Base-by-base conservation (phyloP, 352 stramenopile species). In the Phytophthora tentaculata region DNA sequence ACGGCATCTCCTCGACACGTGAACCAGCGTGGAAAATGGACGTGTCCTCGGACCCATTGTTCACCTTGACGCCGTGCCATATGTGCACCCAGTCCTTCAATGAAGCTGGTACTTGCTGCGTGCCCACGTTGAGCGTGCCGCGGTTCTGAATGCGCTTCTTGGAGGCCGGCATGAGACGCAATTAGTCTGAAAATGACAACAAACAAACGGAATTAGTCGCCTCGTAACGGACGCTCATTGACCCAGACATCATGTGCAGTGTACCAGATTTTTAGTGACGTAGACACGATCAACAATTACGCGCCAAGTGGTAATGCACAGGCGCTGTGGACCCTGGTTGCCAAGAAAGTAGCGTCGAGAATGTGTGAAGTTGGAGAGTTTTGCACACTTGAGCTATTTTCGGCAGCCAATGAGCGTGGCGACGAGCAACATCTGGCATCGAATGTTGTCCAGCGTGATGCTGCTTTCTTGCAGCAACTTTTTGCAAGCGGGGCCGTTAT, bases 91-190 rank as follows among this genome's bases (percentile, higher is more conserved):
- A 95, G 56, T 94, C 83, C 39, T 78, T 71, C 19, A 94, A 65
- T 29, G 80, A 77, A 13, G 82, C 74, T 0, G 83, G 86, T 47
- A 92, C 82, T 51, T 77, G 76, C 51, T 92, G 86, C 39, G 74
- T 76, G 37, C 67, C 73, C 48, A 82, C 69, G 39, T 79, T 71
- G 50, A 78, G 55, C n/a, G 74, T 59, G 17, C 69, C 73, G 35
- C 83, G 79, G 35, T 83, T 77, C 74, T 91, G 79, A 65, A 92
- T 89, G 49, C 85, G 83, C 70, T 92, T 94, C 69, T 94, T 94
- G 63, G 81, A 91, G 39, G 82, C 83, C 0, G 83, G 83, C 85
- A 94, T 94, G 7, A 19, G 14, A 10, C 23, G 35, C 16, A 19
- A 59, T 19, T 47, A 13, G 52, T 64, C 59, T 62, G 53, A 22